Evolutionary conservation across 2,329 filamentous ascomycete species (phyloP).

Genomic region (Phyllosticta ampelicida): DNA sequence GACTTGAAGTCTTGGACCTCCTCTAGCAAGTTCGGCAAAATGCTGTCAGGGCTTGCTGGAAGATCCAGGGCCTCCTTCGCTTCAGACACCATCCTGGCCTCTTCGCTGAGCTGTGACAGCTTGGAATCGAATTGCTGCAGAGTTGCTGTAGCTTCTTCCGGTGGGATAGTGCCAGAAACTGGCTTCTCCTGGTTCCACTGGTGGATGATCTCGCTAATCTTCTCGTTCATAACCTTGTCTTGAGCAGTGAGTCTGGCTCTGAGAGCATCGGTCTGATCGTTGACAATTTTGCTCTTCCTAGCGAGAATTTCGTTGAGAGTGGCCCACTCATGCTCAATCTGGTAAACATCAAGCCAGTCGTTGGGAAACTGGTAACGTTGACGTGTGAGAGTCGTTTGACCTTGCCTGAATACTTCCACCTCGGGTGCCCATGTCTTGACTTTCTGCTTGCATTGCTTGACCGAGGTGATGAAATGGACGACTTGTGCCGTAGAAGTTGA

Average conservation of each 20-base stretch:
- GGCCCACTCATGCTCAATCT: slow-evolving; percentile 93
- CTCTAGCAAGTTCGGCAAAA: slow-evolving; percentile 77
- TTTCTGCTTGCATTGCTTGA: slow-evolving; percentile 90
- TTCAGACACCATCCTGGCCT: slow-evolving; percentile 87
- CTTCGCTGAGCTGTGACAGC: slow-evolving; percentile 73
- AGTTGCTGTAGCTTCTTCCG: slow-evolving; percentile 75
- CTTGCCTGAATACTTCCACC: slow-evolving; percentile 90
- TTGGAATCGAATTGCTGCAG: slow-evolving; percentile 73
- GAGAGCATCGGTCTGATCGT: slow-evolving; percentile 90
- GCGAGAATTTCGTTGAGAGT: slow-evolving; percentile 83
- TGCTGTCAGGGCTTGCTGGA: slow-evolving; percentile 65
- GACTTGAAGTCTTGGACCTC: slow-evolving; percentile 99
- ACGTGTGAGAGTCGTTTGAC: slow-evolving; percentile 80
- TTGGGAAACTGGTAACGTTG: slow-evolving; percentile 88
- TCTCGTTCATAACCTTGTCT: slow-evolving; percentile 80
- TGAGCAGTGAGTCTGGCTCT: slow-evolving; percentile 91
- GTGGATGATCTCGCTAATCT: slow-evolving; percentile 70
- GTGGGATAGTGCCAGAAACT: slow-evolving; percentile 85
- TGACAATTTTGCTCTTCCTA: slow-evolving; percentile 88
- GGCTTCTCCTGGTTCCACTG: slow-evolving; percentile 97
- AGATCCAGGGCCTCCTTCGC: slow-evolving; percentile 95
- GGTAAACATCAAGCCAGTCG: slow-evolving; percentile 92
- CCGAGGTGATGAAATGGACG: slow-evolving; percentile 95
- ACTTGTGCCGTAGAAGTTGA: slow-evolving; percentile 93
- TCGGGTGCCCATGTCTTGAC: slow-evolving; percentile 92